phyloP scores from a whole-genome alignment of 202 grass and related monocot species.

The Brachypodium distachyon region DNA sequence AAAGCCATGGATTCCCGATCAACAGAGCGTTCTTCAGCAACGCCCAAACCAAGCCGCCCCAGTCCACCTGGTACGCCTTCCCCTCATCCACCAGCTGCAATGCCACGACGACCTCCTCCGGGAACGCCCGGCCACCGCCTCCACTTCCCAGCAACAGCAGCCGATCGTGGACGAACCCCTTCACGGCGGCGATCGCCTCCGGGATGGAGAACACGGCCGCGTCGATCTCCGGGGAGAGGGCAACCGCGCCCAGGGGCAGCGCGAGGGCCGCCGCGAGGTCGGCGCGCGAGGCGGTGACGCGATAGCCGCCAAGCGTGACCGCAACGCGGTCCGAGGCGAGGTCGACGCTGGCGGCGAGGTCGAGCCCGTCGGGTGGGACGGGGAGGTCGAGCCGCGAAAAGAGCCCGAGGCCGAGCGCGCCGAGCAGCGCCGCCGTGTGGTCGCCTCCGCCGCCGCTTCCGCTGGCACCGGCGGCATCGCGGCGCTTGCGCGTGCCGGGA shows the following conservation, averaged over 20 bases:
- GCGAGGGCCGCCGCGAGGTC: slow-evolving; percentile 20
- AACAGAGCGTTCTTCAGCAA: slow-evolving; percentile 4
- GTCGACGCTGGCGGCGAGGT: slow-evolving; percentile 13
- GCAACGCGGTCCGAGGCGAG: background rate
- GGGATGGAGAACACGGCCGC: background rate
- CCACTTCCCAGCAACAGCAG: slow-evolving; percentile 17
- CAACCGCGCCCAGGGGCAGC: background rate
- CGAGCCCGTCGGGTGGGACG: background rate
- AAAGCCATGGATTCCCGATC: background rate
- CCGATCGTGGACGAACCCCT: slow-evolving; percentile 13
- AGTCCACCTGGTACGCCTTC: slow-evolving; percentile 25
- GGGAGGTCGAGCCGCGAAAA: slow-evolving; percentile 19
- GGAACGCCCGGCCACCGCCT: background rate
- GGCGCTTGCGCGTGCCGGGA: background rate
- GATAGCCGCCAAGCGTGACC: background rate
- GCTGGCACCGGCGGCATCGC: background rate
- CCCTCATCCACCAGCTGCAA: slow-evolving; percentile 27
- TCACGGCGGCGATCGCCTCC: slow-evolving; percentile 29
- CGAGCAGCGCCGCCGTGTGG: background rate
- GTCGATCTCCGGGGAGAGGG: background rate
- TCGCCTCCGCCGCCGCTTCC: background rate
- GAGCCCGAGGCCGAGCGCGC: background rate
- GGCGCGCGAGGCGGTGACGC: background rate
- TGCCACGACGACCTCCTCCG: slow-evolving; percentile 15
- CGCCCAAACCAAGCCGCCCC: slow-evolving; percentile 20